A percentile compares a stretch with the other conserved stretches of the same genome.
Conservation (phyloP, 225 moss, liverwort and hornwort species). For the Thuidium tamariscinum region DNA sequence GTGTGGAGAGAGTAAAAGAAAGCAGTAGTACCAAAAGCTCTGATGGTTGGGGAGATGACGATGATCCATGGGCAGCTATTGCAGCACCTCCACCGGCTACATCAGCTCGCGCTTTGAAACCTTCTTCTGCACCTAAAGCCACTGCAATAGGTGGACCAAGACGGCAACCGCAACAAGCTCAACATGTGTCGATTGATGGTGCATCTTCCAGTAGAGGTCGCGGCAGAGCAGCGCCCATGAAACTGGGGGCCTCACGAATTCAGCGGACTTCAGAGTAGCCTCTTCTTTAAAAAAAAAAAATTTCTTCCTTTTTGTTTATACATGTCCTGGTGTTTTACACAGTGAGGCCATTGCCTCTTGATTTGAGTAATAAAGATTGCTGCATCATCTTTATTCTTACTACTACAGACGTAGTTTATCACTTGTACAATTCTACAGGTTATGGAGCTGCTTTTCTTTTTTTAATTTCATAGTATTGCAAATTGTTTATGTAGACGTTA, state of each 20-base stretch:
- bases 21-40: slow-evolving; percentile 20
- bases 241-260: slow-evolving; percentile 75
- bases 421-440: not conserved
- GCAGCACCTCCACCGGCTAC: slow-evolving; percentile 56
- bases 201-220: slow-evolving; percentile 44
- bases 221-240: slow-evolving; percentile 69
- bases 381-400: not conserved
- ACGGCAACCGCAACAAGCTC: slow-evolving; percentile 42
- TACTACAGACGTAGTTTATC: not conserved
- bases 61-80: slow-evolving; percentile 97
- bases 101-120: slow-evolving; percentile 63
- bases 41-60: slow-evolving; percentile 46
- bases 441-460: not conserved
- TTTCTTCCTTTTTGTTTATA: not conserved
- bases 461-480: not conserved
- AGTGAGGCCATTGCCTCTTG: slow-evolving; percentile 24
- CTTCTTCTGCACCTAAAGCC: slow-evolving; percentile 14
- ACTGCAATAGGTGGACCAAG: slow-evolving; percentile 31
- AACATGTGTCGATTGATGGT: slow-evolving; percentile 60
- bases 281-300: too few species aligned
- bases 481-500: not conserved
- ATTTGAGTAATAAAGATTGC: slow-evolving; percentile 1
- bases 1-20: slow-evolving; percentile 41
- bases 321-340: slow-evolving; percentile 1
- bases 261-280: slow-evolving; percentile 26